Conservation (phyloP, 108 stramenopile genomes). For the Discostella pseudostelligera region DNA sequence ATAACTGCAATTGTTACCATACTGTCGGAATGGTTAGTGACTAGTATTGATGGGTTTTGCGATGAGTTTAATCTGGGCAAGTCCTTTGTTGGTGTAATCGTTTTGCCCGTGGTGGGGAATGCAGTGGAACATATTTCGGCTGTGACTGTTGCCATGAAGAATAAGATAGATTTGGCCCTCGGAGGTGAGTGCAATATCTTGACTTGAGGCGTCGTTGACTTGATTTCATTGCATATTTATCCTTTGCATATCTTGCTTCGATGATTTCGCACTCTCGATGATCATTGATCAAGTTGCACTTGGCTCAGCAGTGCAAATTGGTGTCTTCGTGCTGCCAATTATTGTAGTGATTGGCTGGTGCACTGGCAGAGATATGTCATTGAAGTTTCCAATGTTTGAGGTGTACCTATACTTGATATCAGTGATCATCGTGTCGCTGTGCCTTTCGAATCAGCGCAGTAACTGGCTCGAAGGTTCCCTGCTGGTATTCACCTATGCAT, state of each 20-base stretch:
- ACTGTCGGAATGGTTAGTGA: slow-evolving; percentile 80
- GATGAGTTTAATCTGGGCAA: slow-evolving; percentile 66
- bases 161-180: slow-evolving; percentile 92
- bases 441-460: slow-evolving; percentile 60
- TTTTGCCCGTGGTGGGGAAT: slow-evolving; percentile 92
- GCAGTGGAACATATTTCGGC: slow-evolving; percentile 92
- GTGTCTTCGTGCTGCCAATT: slow-evolving; percentile 87
- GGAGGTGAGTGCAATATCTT: slow-evolving; percentile 64
- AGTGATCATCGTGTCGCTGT: slow-evolving; percentile 63
- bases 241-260: too few relatives aligned
- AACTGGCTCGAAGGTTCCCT: slow-evolving; percentile 92
- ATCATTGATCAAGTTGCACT: slow-evolving; percentile 83
- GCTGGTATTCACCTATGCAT: slow-evolving; percentile 81
- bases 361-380: slow-evolving; percentile 81
- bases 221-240: too few relatives aligned
- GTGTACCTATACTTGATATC: slow-evolving; percentile 79
- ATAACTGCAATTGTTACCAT: slow-evolving; percentile 77
- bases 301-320: slow-evolving; percentile 86
- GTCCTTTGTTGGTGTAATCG: slow-evolving; percentile 90
- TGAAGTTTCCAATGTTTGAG: slow-evolving; percentile 88
- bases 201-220: neutral
- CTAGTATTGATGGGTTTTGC: slow-evolving; percentile 85
- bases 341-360: slow-evolving; percentile 86
- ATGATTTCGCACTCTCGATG: neutral
- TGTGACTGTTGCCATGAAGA: slow-evolving; percentile 91